These are phyloP conservation scores for Mytilinidion resinicola DNA, from an alignment of 495 filamentous ascomycete species.

Conservation along the genomic window DNA sequence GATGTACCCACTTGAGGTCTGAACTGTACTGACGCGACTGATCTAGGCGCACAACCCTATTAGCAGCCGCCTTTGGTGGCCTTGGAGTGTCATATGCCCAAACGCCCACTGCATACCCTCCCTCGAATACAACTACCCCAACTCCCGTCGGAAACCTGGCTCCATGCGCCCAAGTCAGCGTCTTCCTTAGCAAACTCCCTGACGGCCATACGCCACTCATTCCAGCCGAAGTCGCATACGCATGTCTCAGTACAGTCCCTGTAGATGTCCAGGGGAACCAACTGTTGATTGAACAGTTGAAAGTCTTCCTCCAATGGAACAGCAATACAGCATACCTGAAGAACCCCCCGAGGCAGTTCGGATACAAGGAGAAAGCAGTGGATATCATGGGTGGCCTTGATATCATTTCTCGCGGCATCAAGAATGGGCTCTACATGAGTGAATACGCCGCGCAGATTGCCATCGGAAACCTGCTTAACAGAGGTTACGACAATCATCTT, in stretches of 20 bases:
- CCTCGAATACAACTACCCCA: not conserved
- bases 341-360: conserved; percentile 33
- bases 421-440: conserved; percentile 38
- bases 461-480: conserved; percentile 36
- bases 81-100: no score
- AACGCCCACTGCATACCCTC: not conserved
- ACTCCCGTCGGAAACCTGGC: not conserved
- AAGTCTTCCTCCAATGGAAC: conserved; percentile 44
- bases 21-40: no score
- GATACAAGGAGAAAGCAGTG: conserved; percentile 42
- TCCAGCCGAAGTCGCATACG: conserved; percentile 39
- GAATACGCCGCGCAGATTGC: conserved; percentile 42
- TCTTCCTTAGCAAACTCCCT: conserved; percentile 33
- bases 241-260: conserved; percentile 44
- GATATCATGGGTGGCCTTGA: conserved; percentile 41
- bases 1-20: no score
- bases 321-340: conserved; percentile 38
- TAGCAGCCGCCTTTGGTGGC: no score
- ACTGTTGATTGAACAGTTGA: conserved; percentile 38
- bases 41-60: no score
- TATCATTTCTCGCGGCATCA: conserved; percentile 33
- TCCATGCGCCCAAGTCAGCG: conserved; percentile 41
- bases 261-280: conserved; percentile 38
- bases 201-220: conserved; percentile 29
- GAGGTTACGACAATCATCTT: conserved; percentile 45